Base-by-base conservation (phyloP, 805 yeast genomes). In the Metschnikowia proteae region DNA sequence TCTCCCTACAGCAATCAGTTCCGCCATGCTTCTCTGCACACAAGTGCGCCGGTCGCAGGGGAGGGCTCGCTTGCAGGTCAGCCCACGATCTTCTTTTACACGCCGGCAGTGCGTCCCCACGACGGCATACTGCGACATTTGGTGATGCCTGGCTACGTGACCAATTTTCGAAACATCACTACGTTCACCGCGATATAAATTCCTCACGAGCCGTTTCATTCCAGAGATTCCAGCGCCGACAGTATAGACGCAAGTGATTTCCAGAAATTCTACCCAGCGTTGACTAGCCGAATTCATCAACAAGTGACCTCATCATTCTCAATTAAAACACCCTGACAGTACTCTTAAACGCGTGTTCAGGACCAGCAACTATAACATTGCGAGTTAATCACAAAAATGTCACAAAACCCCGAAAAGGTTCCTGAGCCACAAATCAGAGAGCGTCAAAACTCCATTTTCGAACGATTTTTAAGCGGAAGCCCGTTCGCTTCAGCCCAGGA, bases 371-470 rank as follows among this genome's bases (percentile, higher is more conserved):
- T 37, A 17, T 22, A 11, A 22, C 9, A 26, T 26, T 5, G 4
- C 25, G 30, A 3, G n/a, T 13, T n/a, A 40, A 7, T 9, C 13
- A 10, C 43, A n/a, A 23, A 8, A 31, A 40, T 40, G 43, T n/a
- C 43, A n/a, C 43, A 13, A n/a, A 40, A 30, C 11, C 23, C 43
- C 13, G 35, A 22, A 31, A 6, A 11, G 9, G 28, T 25, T 10
- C 23, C 22, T n/a, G n/a, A 30, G 5, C 29, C 36, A 5, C 27
- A 26, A 42, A 26, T 22, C 8, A 42, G 26, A 25, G 45, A 42
- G 36, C 30, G 45, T 17, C 45, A 34, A 33, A 42, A 42, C 10
- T 42, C 38, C 7, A 48, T 48, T 5, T 48, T 48, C 32, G 51
- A 48, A 36, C 42, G 51, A 26, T 48, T 47, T 13, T 37, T 48